phyloP scores from a whole-genome alignment of 1,284 basidiomycete species.

The Tilletia indica region DNA sequence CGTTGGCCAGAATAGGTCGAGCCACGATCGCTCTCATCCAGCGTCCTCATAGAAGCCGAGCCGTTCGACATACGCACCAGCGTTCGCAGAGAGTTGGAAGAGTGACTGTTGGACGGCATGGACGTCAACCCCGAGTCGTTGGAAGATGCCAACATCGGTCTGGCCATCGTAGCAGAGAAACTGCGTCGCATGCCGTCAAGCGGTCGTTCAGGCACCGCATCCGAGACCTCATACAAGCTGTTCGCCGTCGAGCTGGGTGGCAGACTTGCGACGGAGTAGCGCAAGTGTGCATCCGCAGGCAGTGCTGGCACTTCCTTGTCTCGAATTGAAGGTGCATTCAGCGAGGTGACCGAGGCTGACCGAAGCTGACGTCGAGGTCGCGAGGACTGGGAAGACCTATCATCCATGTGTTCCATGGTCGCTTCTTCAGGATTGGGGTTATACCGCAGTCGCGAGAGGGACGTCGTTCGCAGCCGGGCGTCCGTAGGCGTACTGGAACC shows the following conservation, averaged over 20 bases:
- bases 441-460: too few relatives aligned
- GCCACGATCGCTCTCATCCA: too few relatives aligned
- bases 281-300: not conserved
- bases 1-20: not conserved
- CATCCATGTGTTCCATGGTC: too few relatives aligned
- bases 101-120: not conserved
- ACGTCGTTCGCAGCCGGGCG: too few relatives aligned
- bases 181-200: not conserved
- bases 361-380: not conserved
- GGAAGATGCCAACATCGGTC: not conserved
- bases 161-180: not conserved
- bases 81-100: conserved; percentile 3
- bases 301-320: not conserved
- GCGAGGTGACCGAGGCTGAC: not conserved
- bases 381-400: too few relatives aligned
- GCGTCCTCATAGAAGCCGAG: not conserved
- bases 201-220: not conserved
- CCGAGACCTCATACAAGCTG: not conserved
- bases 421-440: too few relatives aligned
- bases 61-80: not conserved
- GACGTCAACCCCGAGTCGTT: not conserved
- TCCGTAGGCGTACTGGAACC: too few relatives aligned
- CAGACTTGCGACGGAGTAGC: not conserved
- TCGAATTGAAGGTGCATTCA: not conserved
- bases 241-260: not conserved